Percentiles rank a stretch among this genome's conserved stretches.
Conservation (phyloP, 2,329 filamentous ascomycete genomes). For the Alternaria sp. region DNA sequence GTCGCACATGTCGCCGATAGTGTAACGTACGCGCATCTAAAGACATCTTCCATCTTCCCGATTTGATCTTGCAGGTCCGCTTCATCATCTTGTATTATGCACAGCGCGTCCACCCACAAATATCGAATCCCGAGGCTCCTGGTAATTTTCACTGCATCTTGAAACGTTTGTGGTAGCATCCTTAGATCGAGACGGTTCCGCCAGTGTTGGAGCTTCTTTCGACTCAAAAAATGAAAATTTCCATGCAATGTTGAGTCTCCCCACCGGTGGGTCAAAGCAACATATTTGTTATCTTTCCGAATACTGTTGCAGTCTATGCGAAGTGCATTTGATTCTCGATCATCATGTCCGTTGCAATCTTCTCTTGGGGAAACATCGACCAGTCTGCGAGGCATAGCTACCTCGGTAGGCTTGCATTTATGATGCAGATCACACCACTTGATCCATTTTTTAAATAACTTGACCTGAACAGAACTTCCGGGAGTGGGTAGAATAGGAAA, state of each 20-base stretch:
- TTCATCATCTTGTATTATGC: not conserved
- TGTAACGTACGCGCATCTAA: not conserved
- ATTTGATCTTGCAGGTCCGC: not conserved
- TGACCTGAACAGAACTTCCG: not conserved
- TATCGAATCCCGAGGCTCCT: not conserved
- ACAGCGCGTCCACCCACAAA: not conserved
- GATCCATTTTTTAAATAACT: not conserved
- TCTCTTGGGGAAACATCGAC: not conserved
- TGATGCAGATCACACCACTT: not conserved
- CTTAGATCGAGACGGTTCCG: not conserved
- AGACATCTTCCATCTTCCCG: not conserved
- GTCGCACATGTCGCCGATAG: not conserved
- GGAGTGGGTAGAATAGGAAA: not conserved
- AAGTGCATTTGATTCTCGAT: not conserved
- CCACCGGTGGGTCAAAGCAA: not conserved
- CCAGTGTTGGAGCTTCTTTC: not conserved
- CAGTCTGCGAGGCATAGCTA: not conserved
- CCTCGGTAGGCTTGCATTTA: not conserved
- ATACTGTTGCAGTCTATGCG: not conserved
- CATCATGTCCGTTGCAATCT: not conserved
- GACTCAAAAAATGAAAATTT: not conserved
- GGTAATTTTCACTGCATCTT: not conserved
- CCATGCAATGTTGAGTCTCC: not conserved
- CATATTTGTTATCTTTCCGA: not conserved
- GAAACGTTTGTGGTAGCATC: not conserved